A percentile compares a stretch with the other conserved stretches of the same genome.
Conservation (phyloP, 495 filamentous ascomycete genomes). For the Penicillium pulvis region DNA sequence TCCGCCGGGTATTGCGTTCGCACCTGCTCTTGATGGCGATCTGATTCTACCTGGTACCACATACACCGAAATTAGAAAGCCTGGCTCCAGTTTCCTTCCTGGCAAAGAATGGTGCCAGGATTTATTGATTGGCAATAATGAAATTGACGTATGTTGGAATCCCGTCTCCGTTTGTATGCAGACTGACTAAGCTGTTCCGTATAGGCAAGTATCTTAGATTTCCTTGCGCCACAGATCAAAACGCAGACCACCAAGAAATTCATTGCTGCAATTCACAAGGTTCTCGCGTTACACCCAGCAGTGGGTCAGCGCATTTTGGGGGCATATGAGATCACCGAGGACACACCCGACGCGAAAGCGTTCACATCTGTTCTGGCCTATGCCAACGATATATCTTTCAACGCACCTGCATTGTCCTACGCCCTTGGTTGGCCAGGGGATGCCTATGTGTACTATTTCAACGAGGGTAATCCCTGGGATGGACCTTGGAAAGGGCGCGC, state of each 20-base stretch:
- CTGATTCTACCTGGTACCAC: constrained; percentile 31
- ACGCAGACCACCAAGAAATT: constrained; percentile 36
- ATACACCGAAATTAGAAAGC: constrained; percentile 23
- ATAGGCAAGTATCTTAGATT: constrained; percentile 34
- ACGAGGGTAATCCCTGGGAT: constrained; percentile 51
- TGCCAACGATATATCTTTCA: constrained; percentile 41
- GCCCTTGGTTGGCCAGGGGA: constrained; percentile 40
- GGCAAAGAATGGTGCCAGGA: constrained; percentile 39
- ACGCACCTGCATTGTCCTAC: constrained; percentile 37
- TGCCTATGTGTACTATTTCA: constrained; percentile 51
- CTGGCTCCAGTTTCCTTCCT: constrained; percentile 21
- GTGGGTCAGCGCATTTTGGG: constrained; percentile 31
- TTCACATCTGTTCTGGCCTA: constrained; percentile 37
- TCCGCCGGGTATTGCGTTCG: constrained; percentile 24
- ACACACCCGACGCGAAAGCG: constrained; percentile 34
- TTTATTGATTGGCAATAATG: constrained; percentile 45
- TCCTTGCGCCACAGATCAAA: constrained; percentile 28
- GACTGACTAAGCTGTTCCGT: not conserved
- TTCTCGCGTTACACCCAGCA: constrained; percentile 19
- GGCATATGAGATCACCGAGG: constrained; percentile 31
- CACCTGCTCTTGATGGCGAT: constrained; percentile 40
- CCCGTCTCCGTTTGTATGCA: not conserved
- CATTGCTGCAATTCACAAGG: constrained; percentile 24
- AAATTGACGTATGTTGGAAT: constrained; percentile 39
- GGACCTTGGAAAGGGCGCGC: constrained; percentile 43